These are phyloP conservation scores for Cyberlindnera mycetangii DNA, from an alignment of 805 yeast genomes.

Conservation along the genomic window DNA sequence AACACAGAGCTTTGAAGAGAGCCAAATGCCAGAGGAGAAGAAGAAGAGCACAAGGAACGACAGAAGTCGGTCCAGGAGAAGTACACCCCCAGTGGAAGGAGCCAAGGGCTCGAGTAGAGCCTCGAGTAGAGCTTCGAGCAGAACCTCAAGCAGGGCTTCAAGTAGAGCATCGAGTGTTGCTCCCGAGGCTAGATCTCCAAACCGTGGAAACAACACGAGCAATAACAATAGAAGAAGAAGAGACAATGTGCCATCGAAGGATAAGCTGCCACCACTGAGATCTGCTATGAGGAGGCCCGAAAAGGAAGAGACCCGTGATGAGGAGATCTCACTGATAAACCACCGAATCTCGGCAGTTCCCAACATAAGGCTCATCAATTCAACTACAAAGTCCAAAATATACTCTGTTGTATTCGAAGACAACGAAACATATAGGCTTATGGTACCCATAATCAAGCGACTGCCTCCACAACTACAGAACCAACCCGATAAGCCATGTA, in stretches of 20 bases:
- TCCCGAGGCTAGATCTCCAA: background rate
- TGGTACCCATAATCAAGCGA: conserved; percentile 17
- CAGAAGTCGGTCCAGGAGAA: background rate
- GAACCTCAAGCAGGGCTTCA: background rate
- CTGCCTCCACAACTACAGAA: conserved; percentile 16
- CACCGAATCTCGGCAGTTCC: conserved; percentile 11
- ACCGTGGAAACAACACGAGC: background rate
- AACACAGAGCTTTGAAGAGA: too few species aligned
- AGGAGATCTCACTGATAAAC: conserved; percentile 16
- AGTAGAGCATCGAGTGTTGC: background rate
- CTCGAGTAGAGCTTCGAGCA: background rate
- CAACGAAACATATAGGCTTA: conserved; percentile 18
- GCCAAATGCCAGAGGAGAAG: too few species aligned
- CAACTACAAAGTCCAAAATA: conserved; percentile 19
- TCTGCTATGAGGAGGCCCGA: background rate
- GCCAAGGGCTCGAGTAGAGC: too few species aligned
- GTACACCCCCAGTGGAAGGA: too few species aligned
- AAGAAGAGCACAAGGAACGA: background rate
- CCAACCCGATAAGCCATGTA: conserved; percentile 10
- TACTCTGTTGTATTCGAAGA: conserved; percentile 16
- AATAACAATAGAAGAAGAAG: background rate
- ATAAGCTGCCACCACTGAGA: background rate
- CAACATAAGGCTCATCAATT: conserved; percentile 20
- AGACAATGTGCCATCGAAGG: background rate
- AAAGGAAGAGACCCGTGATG: conserved; percentile 11